Conservation (phyloP, 352 stramenopile genomes). For the Globisporangium spiculum region DNA sequence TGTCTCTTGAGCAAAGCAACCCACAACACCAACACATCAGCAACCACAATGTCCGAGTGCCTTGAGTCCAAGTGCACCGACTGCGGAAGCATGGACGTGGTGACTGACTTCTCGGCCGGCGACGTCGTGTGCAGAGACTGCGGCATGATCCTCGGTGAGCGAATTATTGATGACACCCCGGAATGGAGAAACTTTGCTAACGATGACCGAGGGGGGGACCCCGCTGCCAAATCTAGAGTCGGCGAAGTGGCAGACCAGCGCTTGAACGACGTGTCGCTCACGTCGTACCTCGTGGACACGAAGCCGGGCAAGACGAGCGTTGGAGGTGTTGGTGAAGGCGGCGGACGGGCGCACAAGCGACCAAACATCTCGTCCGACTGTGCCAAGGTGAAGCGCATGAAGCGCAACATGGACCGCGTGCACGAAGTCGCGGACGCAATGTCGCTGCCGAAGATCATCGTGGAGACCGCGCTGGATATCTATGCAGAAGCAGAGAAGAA, state of each 20-base stretch:
- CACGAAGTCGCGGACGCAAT: slow-evolving; percentile 65
- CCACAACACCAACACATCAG: background rate
- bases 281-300: slow-evolving; percentile 67
- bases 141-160: slow-evolving; percentile 85
- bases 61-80: slow-evolving; percentile 56
- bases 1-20: background rate
- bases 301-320: slow-evolving; percentile 29
- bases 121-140: slow-evolving; percentile 81
- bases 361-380: slow-evolving; percentile 61
- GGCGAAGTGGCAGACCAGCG: slow-evolving; percentile 62
- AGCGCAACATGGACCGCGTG: slow-evolving; percentile 63
- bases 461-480: slow-evolving; percentile 68
- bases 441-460: slow-evolving; percentile 66
- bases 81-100: slow-evolving; percentile 73
- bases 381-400: slow-evolving; percentile 59
- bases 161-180: slow-evolving; percentile 85
- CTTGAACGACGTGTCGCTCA: slow-evolving; percentile 57
- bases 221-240: slow-evolving; percentile 78
- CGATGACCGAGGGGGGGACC: slow-evolving; percentile 78
- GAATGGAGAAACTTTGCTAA: slow-evolving; percentile 88
- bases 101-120: slow-evolving; percentile 76
- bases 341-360: slow-evolving; percentile 41
- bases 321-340: slow-evolving; percentile 18
- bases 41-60: slow-evolving; percentile 56
- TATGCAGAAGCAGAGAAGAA: slow-evolving; percentile 70